These are phyloP conservation scores for Penicillium alfredii DNA, from an alignment of 495 filamentous ascomycete genomes.

Conservation along the genomic window DNA sequence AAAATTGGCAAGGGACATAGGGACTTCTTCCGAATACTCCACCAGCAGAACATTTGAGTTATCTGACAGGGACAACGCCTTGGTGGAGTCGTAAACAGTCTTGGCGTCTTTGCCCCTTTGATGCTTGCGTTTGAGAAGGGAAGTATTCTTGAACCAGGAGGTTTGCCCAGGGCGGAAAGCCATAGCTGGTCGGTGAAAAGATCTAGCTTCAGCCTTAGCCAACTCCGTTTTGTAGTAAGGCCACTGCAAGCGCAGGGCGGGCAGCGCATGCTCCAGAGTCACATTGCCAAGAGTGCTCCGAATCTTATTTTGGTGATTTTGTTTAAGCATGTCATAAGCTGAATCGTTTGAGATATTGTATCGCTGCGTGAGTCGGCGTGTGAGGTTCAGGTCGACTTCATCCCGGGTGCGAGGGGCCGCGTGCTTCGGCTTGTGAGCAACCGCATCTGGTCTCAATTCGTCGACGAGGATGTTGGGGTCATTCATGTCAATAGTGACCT, in stretches of 20 bases:
- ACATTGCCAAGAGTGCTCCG: slow-evolving; percentile 82
- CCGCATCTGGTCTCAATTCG: slow-evolving; percentile 48
- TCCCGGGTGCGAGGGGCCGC: slow-evolving; percentile 28
- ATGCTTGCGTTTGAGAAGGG: slow-evolving; percentile 63
- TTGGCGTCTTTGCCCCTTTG: slow-evolving; percentile 68
- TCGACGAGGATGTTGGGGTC: slow-evolving; percentile 84
- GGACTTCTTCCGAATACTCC: slow-evolving; percentile 94
- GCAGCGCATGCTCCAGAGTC: slow-evolving; percentile 83
- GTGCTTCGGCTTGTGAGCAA: slow-evolving; percentile 35
- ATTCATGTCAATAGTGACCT: slow-evolving; percentile 78
- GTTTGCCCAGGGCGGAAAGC: slow-evolving; percentile 57
- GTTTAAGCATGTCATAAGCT: slow-evolving; percentile 90
- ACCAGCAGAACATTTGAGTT: slow-evolving; percentile 80
- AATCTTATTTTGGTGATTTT: slow-evolving; percentile 93
- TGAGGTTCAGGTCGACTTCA: slow-evolving; percentile 35
- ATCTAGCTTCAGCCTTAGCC: slow-evolving; percentile 69
- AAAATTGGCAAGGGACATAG: slow-evolving; percentile 85
- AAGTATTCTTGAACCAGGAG: slow-evolving; percentile 43
- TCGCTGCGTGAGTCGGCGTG: slow-evolving; percentile 55
- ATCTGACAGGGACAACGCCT: slow-evolving; percentile 76
- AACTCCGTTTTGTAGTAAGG: slow-evolving; percentile 89
- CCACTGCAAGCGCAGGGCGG: slow-evolving; percentile 83
- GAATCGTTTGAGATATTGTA: slow-evolving; percentile 97
- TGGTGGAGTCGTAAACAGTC: slow-evolving; percentile 65
- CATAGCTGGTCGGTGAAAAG: slow-evolving; percentile 79